Percentiles rank a stretch among this genome's conserved stretches.
Conservation (phyloP, 2,329 filamentous ascomycete genomes). For the Aschersonia sp. region DNA sequence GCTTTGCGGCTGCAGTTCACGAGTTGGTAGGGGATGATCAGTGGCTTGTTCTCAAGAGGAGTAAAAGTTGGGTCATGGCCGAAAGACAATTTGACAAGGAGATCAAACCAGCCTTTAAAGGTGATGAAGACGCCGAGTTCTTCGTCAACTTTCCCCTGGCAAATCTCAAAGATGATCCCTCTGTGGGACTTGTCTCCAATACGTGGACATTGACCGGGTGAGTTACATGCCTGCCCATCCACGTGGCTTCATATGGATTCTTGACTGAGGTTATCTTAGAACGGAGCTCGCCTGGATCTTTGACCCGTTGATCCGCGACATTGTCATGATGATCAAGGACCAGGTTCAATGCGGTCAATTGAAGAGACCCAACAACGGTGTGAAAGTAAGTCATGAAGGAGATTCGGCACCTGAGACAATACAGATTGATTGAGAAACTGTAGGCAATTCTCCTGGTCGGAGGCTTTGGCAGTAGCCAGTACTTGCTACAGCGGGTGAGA, state of each 20-base stretch:
- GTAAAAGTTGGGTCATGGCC: background rate
- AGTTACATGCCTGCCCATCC: background rate
- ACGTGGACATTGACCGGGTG: background rate
- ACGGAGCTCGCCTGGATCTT: background rate
- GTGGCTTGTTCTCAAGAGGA: background rate
- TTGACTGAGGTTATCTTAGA: background rate
- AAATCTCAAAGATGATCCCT: background rate
- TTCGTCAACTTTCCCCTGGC: background rate
- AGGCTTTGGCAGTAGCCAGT: background rate
- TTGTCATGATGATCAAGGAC: background rate
- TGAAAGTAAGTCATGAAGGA: background rate
- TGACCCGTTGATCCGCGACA: background rate
- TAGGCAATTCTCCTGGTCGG: background rate
- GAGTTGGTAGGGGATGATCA: background rate
- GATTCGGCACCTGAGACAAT: too few species aligned
- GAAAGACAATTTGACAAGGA: background rate
- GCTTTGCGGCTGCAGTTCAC: background rate
- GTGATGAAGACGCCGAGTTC: background rate
- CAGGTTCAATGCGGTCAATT: background rate
- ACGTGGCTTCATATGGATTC: too few species aligned
- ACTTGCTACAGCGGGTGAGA: background rate
- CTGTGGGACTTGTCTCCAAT: background rate
- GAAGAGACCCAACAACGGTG: background rate
- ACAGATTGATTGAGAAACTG: background rate
- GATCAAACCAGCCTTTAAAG: background rate